A percentile compares a stretch with the other conserved stretches of the same genome.
phyloP scores from a whole-genome alignment of 2,329 filamentous ascomycete genomes.

The Rhinocladiella similis region DNA sequence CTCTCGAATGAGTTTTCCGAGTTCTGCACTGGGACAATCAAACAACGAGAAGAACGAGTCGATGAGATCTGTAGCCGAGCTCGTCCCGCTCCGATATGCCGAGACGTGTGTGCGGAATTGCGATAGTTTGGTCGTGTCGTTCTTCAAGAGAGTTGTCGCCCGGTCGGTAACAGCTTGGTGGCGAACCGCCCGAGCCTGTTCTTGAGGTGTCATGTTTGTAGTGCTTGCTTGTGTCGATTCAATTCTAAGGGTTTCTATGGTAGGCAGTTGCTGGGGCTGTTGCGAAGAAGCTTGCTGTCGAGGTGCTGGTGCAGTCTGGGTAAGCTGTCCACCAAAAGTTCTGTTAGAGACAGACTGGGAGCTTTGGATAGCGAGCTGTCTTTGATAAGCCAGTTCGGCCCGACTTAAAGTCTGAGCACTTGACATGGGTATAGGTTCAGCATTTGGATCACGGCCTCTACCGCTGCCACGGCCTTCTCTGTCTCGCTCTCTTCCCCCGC shows the following conservation, averaged over 20 bases:
- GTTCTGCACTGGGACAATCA: constrained; percentile 73
- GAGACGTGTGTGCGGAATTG: constrained; percentile 81
- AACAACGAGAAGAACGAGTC: constrained; percentile 88
- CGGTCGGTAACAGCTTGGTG: constrained; percentile 85
- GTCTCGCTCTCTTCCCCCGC: constrained; percentile 48
- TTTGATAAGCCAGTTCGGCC: constrained; percentile 87
- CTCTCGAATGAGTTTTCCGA: constrained; percentile 88
- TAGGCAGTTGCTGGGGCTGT: constrained; percentile 31
- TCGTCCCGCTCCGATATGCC: constrained; percentile 68
- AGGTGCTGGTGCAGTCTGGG: constrained; percentile 41
- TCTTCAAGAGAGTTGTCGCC: constrained; percentile 75
- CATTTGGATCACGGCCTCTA: constrained; percentile 82
- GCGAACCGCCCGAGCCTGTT: constrained; percentile 75
- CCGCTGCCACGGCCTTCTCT: constrained; percentile 57
- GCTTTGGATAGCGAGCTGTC: constrained; percentile 87
- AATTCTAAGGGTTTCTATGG: constrained; percentile 56
- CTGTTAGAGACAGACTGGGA: constrained; percentile 77
- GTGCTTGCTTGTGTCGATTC: constrained; percentile 47
- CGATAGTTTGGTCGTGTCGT: constrained; percentile 71
- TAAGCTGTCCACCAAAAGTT: constrained; percentile 82
- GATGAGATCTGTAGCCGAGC: constrained; percentile 74
- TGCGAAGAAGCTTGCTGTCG: constrained; percentile 33
- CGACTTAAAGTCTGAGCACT: constrained; percentile 78
- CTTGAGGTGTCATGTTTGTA: constrained; percentile 65
- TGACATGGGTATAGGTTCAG: constrained; percentile 73